Evolutionary conservation across 768 basidiomycete species (phyloP), one percentile per base, ranked within the genome.

Genomic region (Pulveroboletus frians): DNA sequence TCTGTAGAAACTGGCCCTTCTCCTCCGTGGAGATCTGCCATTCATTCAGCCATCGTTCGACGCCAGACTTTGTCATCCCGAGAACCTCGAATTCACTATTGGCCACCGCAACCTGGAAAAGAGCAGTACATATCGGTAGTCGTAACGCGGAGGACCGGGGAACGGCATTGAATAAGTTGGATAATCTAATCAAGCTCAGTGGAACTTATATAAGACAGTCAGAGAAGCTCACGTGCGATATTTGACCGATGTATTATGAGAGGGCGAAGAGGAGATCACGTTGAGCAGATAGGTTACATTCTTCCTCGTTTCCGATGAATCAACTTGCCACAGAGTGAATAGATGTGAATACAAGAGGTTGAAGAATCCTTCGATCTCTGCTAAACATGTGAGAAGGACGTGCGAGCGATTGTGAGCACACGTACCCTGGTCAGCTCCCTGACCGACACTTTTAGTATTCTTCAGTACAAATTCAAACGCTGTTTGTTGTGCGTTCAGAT

Each of bases 291-390:
- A 61, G 14, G 67, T 60, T 38, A 84, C 58, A 56, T 76, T 76
- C 45, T 73, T 64, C 58, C 71, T 78, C n/a, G 73, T 73, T 64
- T 84, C 81, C 15, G 77, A 63, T 5, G 81, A 76, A 48, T 79
- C 75, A 40, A 69, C 52, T 7, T 79, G 67, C 68, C 79, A 84
- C 21, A 87, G 69, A 9, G 76, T 67, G 54, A 87, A 76, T 34
- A 90, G 62, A 69, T 91, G 87, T 3, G 88, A 78, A 59, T 79
- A 85, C 37, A 92, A 63, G 30, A 92, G 75, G 67, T 91, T 91
- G 75, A 90, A 92, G 67, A 91, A 92, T 17, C 90, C 90, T 70
- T 92, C 88, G 54, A 83, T 81, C 70, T 92, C 85, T 88, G 63
- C 20, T 37, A 18, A 29, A 46, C 13, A 27, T 27, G 35, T 59